A percentile compares a stretch with the other conserved stretches of the same genome.
Evolutionary conservation across 2,329 filamentous ascomycete species (phyloP).

Genomic region (Fusarium vanettenii): DNA sequence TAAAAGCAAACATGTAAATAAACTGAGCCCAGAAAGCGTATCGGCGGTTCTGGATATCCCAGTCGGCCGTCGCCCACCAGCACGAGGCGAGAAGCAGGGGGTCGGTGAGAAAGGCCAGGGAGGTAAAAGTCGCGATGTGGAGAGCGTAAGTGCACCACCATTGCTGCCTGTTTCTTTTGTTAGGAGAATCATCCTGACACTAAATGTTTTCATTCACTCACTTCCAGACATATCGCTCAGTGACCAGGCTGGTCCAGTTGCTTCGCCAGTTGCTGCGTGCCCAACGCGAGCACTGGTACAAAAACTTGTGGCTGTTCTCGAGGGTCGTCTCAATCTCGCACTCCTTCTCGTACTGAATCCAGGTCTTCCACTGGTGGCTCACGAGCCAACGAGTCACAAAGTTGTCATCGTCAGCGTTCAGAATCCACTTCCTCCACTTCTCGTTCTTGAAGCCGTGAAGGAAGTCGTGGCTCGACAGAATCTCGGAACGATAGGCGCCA

Average conservation of each 20-base stretch:
- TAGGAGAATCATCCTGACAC: conserved; percentile 17
- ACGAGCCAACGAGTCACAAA: conserved; percentile 98
- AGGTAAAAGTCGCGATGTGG: conserved; percentile 91
- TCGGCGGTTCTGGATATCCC: conserved; percentile 63
- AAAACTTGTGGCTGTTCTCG: conserved; percentile 87
- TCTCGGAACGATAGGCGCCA: conserved; percentile 89
- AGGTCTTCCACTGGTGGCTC: conserved; percentile 91
- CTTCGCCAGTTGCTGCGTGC: conserved; percentile 98
- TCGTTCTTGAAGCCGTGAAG: conserved; percentile 91
- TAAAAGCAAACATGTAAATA: conserved; percentile 82
- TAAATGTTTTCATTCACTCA: conserved; percentile 64
- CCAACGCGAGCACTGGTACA: conserved; percentile 95
- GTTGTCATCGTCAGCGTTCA: conserved; percentile 98
- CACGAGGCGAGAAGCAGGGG: conserved; percentile 76
- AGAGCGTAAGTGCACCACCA: conserved; percentile 94
- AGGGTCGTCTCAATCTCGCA: conserved; percentile 94
- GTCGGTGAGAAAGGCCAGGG: conserved; percentile 85
- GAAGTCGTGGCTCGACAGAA: conserved; percentile 87
- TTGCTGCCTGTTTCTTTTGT: conserved; percentile 73
- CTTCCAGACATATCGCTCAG: conserved; percentile 87
- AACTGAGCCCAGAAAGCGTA: conserved; percentile 71
- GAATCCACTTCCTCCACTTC: conserved; percentile 86
- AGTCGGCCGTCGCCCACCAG: conserved; percentile 74
- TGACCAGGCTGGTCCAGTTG: conserved; percentile 90
- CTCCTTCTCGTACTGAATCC: conserved; percentile 92